Conservation (phyloP, 2,329 filamentous ascomycete genomes). For the Botrytis medusae region DNA sequence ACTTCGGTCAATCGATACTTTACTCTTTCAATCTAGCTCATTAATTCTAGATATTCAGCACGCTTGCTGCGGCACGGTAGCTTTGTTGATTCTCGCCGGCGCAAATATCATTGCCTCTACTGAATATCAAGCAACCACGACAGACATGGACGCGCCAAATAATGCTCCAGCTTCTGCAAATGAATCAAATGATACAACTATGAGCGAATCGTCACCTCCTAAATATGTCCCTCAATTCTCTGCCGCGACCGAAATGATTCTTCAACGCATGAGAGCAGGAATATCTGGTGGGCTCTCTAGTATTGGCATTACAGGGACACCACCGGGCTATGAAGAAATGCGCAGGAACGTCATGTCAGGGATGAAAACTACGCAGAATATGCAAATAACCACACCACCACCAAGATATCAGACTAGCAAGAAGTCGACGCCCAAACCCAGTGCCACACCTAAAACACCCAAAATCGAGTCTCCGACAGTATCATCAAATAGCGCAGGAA, state of each 20-base stretch:
- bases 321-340: constrained; percentile 41
- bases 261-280: constrained; percentile 40
- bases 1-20: constrained; percentile 27
- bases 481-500: constrained; percentile 28
- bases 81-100: constrained; percentile 24
- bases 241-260: constrained; percentile 42
- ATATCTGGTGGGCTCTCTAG: constrained; percentile 30
- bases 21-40: constrained; percentile 3
- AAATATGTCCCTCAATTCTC: constrained; percentile 41
- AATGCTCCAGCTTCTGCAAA: constrained; percentile 27
- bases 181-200: constrained; percentile 13
- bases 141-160: constrained; percentile 35
- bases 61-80: constrained; percentile 4
- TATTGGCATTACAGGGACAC: constrained; percentile 36
- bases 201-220: constrained; percentile 33
- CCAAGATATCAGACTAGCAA: constrained; percentile 24
- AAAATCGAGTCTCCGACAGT: constrained; percentile 30
- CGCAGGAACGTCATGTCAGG: constrained; percentile 39
- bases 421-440: constrained; percentile 24
- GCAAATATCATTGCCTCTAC: constrained; percentile 19
- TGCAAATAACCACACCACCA: constrained; percentile 37
- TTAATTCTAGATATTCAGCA: constrained; percentile 18
- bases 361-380: constrained; percentile 41
- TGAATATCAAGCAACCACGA: constrained; percentile 25
- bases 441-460: constrained; percentile 25